Evolutionary conservation across 73 alveolate genomes (phyloP).

Genomic region (Uronychia binucleata): DNA sequence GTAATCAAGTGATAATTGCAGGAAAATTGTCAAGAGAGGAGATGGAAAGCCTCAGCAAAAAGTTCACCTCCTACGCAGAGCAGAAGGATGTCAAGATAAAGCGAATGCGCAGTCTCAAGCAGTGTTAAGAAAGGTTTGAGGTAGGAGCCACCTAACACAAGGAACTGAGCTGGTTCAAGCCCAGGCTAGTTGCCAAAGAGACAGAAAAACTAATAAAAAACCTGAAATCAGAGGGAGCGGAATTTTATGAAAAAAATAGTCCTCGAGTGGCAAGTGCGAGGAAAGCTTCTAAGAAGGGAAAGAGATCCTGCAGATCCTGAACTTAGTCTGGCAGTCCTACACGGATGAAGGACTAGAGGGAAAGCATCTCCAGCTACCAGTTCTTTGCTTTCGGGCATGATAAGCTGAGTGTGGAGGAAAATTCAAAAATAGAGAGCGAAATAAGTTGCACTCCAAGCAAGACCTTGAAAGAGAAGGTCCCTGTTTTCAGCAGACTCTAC

Average conservation of each 20-base stretch:
- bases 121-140: neutral
- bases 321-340: too few relatives aligned
- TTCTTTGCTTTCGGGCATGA: neutral
- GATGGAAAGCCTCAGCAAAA: neutral
- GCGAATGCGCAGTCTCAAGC: neutral
- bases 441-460: too few relatives aligned
- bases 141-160: neutral
- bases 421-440: too few relatives aligned
- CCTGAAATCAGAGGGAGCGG: neutral
- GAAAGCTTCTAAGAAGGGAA: neutral
- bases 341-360: neutral
- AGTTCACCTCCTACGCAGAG: neutral
- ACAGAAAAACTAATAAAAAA: neutral
- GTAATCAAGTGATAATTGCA: neutral
- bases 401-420: too few relatives aligned
- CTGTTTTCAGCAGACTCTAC: neutral
- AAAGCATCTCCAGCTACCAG: neutral
- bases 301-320: neutral
- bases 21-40: neutral
- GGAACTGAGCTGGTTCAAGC: neutral
- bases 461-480: neutral
- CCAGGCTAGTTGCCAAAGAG: neutral
- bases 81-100: neutral
- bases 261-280: neutral
- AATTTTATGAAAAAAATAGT: neutral